A percentile compares a stretch with the other conserved stretches of the same genome.
Evolutionary conservation across 345 rosid species (phyloP).

Genomic region (Eucalyptus cloeziana): DNA sequence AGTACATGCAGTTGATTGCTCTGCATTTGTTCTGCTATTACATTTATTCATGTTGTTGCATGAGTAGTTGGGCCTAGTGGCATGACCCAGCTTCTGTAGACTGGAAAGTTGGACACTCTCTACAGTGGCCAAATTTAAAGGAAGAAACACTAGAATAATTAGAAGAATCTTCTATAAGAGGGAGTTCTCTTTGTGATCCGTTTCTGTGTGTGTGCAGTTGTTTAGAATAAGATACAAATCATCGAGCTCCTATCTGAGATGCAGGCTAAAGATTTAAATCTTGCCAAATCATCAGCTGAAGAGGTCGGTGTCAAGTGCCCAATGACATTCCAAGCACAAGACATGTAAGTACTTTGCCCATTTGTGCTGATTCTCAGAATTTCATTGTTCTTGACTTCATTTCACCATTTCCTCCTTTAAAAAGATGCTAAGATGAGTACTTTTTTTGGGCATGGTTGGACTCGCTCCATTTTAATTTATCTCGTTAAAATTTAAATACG

Average conservation of each 20-base stretch:
- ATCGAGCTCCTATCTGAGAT: background rate
- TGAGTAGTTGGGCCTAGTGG: background rate
- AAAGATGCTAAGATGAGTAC: background rate
- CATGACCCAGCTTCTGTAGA: background rate
- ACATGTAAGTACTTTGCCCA: slow-evolving; percentile 40
- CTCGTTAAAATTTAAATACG: background rate
- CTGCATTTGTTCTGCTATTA: background rate
- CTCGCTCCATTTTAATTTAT: background rate
- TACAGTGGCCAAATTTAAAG: background rate
- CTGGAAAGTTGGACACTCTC: background rate
- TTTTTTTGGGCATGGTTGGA: background rate
- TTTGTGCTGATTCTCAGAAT: background rate
- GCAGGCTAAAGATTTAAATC: slow-evolving; percentile 82
- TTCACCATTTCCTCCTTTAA: background rate
- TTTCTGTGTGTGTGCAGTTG: background rate
- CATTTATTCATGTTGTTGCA: background rate
- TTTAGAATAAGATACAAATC: background rate
- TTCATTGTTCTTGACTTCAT: background rate
- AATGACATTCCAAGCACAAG: slow-evolving; percentile 40
- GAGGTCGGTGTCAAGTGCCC: slow-evolving; percentile 40
- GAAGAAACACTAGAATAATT: background rate
- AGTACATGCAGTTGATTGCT: background rate
- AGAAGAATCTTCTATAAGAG: background rate
- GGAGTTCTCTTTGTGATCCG: background rate
- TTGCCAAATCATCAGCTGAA: slow-evolving; percentile 57